These are phyloP conservation scores for sunflower (Helianthus annuus) DNA, from an alignment of 129 eudicot species.

Conservation along the genomic window DNA sequence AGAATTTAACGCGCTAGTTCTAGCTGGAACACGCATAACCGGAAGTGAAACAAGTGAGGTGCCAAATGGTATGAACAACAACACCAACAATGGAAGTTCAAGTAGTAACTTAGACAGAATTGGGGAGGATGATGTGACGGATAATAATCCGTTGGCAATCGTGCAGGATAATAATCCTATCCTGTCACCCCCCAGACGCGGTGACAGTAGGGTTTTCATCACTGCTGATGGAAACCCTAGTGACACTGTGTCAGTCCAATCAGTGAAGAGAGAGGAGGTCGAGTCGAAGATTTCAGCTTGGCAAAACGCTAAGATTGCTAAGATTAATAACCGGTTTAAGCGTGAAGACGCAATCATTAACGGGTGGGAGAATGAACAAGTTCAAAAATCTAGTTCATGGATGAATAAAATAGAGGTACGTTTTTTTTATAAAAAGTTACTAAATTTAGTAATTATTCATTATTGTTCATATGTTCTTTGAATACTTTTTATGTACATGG, in stretches of 20 bases:
- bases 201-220: background rate
- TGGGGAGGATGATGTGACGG: conserved; percentile 68
- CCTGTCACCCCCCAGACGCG: conserved; percentile 29
- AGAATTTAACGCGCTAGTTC: conserved; percentile 80
- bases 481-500: conserved; percentile 12
- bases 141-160: conserved; percentile 43
- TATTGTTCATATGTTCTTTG: background rate
- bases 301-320: conserved; percentile 85
- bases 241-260: conserved; percentile 43
- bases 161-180: background rate
- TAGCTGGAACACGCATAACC: conserved; percentile 60
- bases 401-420: conserved; percentile 92
- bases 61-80: conserved; percentile 18
- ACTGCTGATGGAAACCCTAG: conserved; percentile 8
- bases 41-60: conserved; percentile 36
- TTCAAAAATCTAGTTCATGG: conserved; percentile 69
- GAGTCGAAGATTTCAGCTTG: conserved; percentile 84
- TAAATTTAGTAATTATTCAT: background rate
- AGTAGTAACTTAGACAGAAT: conserved; percentile 54
- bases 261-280: conserved; percentile 87
- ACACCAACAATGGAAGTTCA: conserved; percentile 29
- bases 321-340: conserved; percentile 82
- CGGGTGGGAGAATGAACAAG: conserved; percentile 90
- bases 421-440: background rate
- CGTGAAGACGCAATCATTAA: conserved; percentile 77